These are phyloP conservation scores for Coemansia sp. DNA, from an alignment of 192 early-diverging fungal species.

Conservation along the genomic window DNA sequence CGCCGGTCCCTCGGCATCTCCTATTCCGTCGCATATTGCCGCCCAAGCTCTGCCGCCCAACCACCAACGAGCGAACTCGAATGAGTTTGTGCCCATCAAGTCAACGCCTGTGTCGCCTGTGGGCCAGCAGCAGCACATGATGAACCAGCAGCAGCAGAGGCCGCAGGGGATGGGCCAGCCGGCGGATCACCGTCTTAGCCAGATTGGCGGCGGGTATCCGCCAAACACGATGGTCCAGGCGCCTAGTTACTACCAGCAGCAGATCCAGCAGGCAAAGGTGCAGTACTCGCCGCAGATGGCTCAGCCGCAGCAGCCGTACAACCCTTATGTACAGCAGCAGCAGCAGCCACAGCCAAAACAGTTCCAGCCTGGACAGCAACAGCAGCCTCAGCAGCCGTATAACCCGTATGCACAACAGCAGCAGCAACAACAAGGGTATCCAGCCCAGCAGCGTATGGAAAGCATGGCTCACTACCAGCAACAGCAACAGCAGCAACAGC, in stretches of 20 bases:
- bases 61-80: conserved; percentile 47
- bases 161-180: conserved; percentile 21
- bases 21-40: conserved; percentile 31
- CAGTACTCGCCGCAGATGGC: conserved; percentile 29
- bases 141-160: conserved; percentile 35
- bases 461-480: conserved; percentile 16
- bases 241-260: conserved; percentile 54
- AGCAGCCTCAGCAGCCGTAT: conserved; percentile 41
- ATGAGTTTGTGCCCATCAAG: conserved; percentile 52
- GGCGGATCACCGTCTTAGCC: conserved; percentile 31
- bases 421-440: conserved; percentile 21
- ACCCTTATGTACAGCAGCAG: conserved; percentile 21
- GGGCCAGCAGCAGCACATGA: conserved; percentile 36
- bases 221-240: conserved; percentile 47
- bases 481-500: conserved; percentile 15
- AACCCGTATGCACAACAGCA: conserved; percentile 17
- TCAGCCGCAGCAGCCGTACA: conserved; percentile 12
- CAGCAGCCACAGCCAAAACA: conserved; percentile 22
- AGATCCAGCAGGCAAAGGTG: conserved; percentile 50
- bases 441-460: conserved; percentile 9
- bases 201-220: conserved; percentile 44
- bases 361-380: conserved; percentile 22
- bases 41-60: conserved; percentile 15
- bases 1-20: conserved; percentile 8
- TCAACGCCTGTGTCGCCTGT: conserved; percentile 40